Evolutionary conservation across 1,139 yeast species (phyloP).

Genomic region (Arxiozyma bovina): DNA sequence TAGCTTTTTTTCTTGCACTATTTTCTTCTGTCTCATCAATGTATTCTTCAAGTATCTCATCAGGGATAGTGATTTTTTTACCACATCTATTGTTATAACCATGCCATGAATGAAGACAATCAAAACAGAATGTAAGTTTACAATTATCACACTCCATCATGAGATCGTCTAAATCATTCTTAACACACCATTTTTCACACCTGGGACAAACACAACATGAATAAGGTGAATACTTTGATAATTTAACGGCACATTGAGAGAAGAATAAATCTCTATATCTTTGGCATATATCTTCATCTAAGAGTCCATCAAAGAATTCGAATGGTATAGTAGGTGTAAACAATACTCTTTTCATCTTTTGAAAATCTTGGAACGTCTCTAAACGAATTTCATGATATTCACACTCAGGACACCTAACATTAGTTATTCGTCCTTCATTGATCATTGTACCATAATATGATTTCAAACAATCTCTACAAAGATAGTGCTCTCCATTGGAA

Average conservation of each 20-base stretch:
- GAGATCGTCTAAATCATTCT: constrained; percentile 43
- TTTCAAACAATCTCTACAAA: constrained; percentile 44
- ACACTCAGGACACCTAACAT: constrained; percentile 53
- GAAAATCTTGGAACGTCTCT: constrained; percentile 21
- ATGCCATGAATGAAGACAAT: constrained; percentile 60
- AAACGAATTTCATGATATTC: constrained; percentile 31
- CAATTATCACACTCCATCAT: constrained; percentile 49
- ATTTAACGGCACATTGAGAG: constrained; percentile 38
- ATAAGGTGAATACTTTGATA: constrained; percentile 41
- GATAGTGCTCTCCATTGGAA: constrained; percentile 34
- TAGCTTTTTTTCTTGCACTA: constrained; percentile 30
- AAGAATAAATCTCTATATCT: constrained; percentile 37
- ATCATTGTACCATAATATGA: constrained; percentile 43
- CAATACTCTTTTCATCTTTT: constrained; percentile 30
- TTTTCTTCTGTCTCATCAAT: constrained; percentile 32
- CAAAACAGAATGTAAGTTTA: constrained; percentile 49
- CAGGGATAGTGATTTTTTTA: constrained; percentile 35
- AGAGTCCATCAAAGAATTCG: constrained; percentile 30
- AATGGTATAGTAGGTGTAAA: constrained; percentile 36
- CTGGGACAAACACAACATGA: constrained; percentile 50
- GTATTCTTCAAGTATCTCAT: constrained; percentile 35
- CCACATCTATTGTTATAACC: constrained; percentile 46
- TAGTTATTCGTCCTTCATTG: constrained; percentile 43
- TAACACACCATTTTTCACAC: constrained; percentile 40
- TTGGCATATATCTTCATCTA: constrained; percentile 31